Evolutionary conservation across 2,329 filamentous ascomycete genomes (phyloP).

Genomic region (Ophiostoma montium): DNA sequence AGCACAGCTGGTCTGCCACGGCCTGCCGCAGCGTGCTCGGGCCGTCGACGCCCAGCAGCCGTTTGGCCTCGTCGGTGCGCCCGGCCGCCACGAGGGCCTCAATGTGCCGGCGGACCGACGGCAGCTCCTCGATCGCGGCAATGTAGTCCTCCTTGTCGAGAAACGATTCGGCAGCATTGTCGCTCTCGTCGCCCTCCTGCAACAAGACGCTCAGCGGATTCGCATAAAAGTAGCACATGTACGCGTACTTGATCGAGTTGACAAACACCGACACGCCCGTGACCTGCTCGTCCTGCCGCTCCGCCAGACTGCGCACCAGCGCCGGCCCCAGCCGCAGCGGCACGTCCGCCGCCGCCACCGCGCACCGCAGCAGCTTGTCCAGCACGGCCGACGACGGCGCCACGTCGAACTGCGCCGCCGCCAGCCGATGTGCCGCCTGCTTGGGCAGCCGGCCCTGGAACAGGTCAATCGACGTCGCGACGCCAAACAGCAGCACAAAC

Average conservation of each 20-base stretch:
- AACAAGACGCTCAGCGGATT: slow-evolving; percentile 58
- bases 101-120: slow-evolving; percentile 49
- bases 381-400: slow-evolving; percentile 58
- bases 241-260: slow-evolving; percentile 61
- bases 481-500: slow-evolving; percentile 63
- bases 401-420: slow-evolving; percentile 63
- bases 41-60: slow-evolving; percentile 31
- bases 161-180: slow-evolving; percentile 11
- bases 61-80: slow-evolving; percentile 28
- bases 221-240: slow-evolving; percentile 77
- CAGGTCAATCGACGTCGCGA: slow-evolving; percentile 69
- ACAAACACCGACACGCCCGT: slow-evolving; percentile 62
- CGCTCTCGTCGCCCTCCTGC: slow-evolving; percentile 16
- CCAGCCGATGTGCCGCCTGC: slow-evolving; percentile 49
- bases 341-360: slow-evolving; percentile 43
- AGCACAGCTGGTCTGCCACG: slow-evolving; percentile 29
- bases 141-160: slow-evolving; percentile 41
- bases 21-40: not conserved
- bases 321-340: slow-evolving; percentile 48
- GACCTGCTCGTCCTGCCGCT: slow-evolving; percentile 63
- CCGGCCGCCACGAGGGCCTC: slow-evolving; percentile 31
- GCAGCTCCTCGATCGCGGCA: slow-evolving; percentile 51
- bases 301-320: slow-evolving; percentile 48
- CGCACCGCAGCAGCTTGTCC: slow-evolving; percentile 55
- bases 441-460: slow-evolving; percentile 62